Evolutionary conservation across 2,329 filamentous ascomycete species (phyloP).

Genomic region (Dichotomopilus funicola): DNA sequence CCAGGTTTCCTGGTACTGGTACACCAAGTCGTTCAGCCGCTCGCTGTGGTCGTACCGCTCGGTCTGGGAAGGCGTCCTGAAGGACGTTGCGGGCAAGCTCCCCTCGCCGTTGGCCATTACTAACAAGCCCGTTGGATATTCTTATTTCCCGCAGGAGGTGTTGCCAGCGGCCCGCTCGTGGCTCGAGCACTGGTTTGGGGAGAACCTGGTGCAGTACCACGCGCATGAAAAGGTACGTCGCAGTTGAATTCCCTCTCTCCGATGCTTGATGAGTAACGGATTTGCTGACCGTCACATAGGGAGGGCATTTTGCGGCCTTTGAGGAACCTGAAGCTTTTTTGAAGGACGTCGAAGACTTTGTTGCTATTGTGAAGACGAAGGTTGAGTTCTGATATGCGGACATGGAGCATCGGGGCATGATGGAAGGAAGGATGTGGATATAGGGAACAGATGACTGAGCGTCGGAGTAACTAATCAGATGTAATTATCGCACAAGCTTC

Average conservation of each 20-base stretch:
- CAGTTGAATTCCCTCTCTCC: not conserved
- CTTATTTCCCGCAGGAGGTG: slow-evolving; percentile 39
- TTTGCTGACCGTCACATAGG: slow-evolving; percentile 20
- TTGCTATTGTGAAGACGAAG: slow-evolving; percentile 12
- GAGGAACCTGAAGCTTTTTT: slow-evolving; percentile 36
- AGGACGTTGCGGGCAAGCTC: slow-evolving; percentile 3
- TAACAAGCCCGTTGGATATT: slow-evolving; percentile 40
- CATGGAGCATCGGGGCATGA: no score
- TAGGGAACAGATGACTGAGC: no score
- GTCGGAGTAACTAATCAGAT: no score
- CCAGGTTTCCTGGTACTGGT: slow-evolving; percentile 6
- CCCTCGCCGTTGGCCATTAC: slow-evolving; percentile 10
- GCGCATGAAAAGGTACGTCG: slow-evolving; percentile 9
- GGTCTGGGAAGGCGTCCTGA: slow-evolving; percentile 7
- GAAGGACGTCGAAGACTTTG: slow-evolving; percentile 38
- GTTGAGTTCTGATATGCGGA: slow-evolving; percentile 1
- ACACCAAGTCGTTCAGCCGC: not conserved
- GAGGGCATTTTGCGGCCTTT: slow-evolving; percentile 49
- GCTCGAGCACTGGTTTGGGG: slow-evolving; percentile 18
- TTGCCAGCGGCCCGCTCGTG: slow-evolving; percentile 32
- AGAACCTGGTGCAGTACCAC: slow-evolving; percentile 9
- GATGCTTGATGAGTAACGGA: not conserved
- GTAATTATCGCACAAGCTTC: no score
- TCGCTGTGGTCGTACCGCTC: slow-evolving; percentile 3
- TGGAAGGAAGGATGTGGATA: no score